phyloP scores from a whole-genome alignment of 1,284 basidiomycete species.

The Apiotrichum gamsii region DNA sequence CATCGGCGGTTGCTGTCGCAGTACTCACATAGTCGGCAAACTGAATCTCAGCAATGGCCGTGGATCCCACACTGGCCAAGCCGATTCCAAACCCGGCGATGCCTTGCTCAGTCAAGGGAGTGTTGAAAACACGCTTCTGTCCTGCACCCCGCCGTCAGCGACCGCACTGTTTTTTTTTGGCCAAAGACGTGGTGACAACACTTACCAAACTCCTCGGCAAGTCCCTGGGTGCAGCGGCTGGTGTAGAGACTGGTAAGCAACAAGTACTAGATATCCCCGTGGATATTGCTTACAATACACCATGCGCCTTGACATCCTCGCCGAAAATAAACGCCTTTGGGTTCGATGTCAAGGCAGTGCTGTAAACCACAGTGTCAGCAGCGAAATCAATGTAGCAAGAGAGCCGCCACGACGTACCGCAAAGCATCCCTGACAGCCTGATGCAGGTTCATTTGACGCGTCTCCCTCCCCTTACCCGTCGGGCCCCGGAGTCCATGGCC shows the following conservation, averaged over 20 bases:
- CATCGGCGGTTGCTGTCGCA: neutral
- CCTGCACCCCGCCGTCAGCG: no score
- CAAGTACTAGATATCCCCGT: no score
- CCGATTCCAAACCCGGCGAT: conserved; percentile 94
- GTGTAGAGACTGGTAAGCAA: no score
- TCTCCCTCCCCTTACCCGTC: conserved; percentile 68
- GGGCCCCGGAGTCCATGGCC: conserved; percentile 52
- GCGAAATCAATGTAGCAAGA: no score
- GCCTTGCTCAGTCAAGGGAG: conserved; percentile 86
- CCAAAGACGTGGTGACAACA: conserved; percentile 6
- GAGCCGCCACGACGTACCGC: conserved; percentile 58
- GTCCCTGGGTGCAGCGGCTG: conserved; percentile 56
- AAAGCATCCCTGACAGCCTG: conserved; percentile 84
- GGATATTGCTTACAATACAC: conserved; percentile 77
- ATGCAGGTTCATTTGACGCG: conserved; percentile 83
- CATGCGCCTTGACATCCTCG: conserved; percentile 88
- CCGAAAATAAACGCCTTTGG: conserved; percentile 84
- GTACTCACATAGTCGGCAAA: conserved; percentile 47
- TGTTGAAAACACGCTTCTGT: conserved; percentile 89
- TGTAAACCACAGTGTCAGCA: conserved; percentile 40
- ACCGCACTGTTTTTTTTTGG: no score
- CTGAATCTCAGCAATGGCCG: conserved; percentile 88
- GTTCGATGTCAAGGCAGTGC: conserved; percentile 75
- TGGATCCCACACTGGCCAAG: conserved; percentile 84
- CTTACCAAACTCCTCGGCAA: conserved; percentile 84